phyloP scores from a whole-genome alignment of 768 basidiomycete species.

The Mycena floridula region DNA sequence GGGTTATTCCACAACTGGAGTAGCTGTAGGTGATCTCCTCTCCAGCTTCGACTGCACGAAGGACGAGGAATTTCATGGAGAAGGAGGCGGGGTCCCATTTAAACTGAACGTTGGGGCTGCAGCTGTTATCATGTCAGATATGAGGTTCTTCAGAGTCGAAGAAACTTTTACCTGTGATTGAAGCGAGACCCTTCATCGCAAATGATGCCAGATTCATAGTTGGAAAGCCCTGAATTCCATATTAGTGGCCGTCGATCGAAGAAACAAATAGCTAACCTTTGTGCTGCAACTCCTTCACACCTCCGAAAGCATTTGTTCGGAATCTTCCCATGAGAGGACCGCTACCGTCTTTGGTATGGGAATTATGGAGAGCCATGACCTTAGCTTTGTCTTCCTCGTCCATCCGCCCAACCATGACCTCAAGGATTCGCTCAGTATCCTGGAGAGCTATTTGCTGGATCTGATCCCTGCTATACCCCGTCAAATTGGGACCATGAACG shows the following conservation, averaged over 20 bases:
- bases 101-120: neutral
- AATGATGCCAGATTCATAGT: neutral
- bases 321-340: constrained; percentile 1
- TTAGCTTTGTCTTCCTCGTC: neutral
- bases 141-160: neutral
- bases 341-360: constrained; percentile 1
- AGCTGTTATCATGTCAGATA: neutral
- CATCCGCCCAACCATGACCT: neutral
- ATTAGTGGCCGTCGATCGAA: neutral
- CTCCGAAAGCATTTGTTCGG: neutral
- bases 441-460: neutral
- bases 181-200: constrained; percentile 1
- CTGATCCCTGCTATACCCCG: neutral
- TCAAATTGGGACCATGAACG: neutral
- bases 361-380: constrained; percentile 2
- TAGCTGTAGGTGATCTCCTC: neutral
- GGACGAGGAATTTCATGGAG: neutral
- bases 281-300: neutral
- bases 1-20: neutral
- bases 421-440: neutral
- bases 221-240: neutral
- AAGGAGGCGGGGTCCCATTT: neutral
- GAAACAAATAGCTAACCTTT: neutral
- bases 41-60: neutral
- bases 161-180: constrained; percentile 3